Percentiles rank a stretch among this genome's conserved stretches.
phyloP scores from a whole-genome alignment of 2,329 filamentous ascomycete species.

The Trichophyton benhamiae region DNA sequence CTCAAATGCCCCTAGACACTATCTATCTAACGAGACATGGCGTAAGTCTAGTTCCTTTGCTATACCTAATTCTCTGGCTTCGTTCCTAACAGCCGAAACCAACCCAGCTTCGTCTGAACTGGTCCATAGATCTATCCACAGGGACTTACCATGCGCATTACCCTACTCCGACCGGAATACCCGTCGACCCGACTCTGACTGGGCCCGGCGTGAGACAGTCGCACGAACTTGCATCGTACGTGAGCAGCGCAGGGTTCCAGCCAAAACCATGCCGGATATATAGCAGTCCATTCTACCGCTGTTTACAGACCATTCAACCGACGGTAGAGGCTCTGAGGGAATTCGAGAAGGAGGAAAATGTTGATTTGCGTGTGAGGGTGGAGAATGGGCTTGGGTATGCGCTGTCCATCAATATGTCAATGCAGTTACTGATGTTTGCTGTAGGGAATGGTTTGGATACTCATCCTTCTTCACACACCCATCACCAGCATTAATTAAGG shows the following conservation, averaged over 20 bases:
- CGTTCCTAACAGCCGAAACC: slow-evolving; percentile 5
- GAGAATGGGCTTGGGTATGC: slow-evolving; percentile 42
- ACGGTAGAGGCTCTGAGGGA: slow-evolving; percentile 33
- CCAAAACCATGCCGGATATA: slow-evolving; percentile 49
- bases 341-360: slow-evolving; percentile 21
- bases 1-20: slow-evolving; percentile 51
- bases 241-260: slow-evolving; percentile 20
- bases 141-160: slow-evolving; percentile 65
- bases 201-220: slow-evolving; percentile 78
- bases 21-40: slow-evolving; percentile 67
- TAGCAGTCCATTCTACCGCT: slow-evolving; percentile 75
- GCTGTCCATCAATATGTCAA: neutral
- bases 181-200: slow-evolving; percentile 76
- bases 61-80: neutral
- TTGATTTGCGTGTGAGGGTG: slow-evolving; percentile 33
- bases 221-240: slow-evolving; percentile 51
- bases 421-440: neutral
- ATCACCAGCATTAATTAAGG: slow-evolving; percentile 51
- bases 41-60: slow-evolving; percentile 34
- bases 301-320: slow-evolving; percentile 72
- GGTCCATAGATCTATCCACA: slow-evolving; percentile 69
- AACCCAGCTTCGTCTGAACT: slow-evolving; percentile 72
- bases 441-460: slow-evolving; percentile 80
- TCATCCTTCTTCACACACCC: slow-evolving; percentile 74
- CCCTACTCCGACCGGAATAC: slow-evolving; percentile 72